Base-by-base conservation (phyloP, 306 rosid genomes). In the Cucurbita ficifolia region DNA sequence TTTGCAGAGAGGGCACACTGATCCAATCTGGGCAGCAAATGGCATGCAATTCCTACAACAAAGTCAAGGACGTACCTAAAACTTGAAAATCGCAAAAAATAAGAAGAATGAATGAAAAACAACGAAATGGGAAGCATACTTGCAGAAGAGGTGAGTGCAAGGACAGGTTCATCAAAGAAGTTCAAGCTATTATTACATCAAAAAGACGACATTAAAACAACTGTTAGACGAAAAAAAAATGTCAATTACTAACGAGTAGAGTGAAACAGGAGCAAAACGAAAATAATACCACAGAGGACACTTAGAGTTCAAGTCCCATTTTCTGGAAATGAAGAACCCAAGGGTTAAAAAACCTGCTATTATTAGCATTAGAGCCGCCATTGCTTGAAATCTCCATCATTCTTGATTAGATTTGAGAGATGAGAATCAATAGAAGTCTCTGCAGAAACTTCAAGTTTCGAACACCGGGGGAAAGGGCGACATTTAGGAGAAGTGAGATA, bases 121-220 rank as follows among this genome's bases (percentile, higher is more conserved):
- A 4, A 50, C 7, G 8, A 74, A 4, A 59, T 22, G 7, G 7
- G 8, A 42, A 22, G 43, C 96, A 7, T 69, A 95, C 99, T 64
- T 75, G 96, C 99, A 95, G 78, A 95, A 87, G 45, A 91, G 76
- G 81, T 95, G 99, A 24, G 88, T 79, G 86, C 99, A 95, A 0
- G 96, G 96, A 84, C 76, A 9, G 97, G 96, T 42, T 48, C 77
- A 33, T 74, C 78, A 40, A 91, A 83, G 76, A 88, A 86, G 71
- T 79, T 76, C 59, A 95, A 60, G 79, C 97, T 95, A 87, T 80
- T 79, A 80, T 7, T 70, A 48, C 80, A 85, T 6, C 5, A 16
- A 17, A n/a, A 3, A 68, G 9, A 58, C 65, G 76, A 51, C 14
- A 46, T 9, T 33, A 78, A 21, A 35, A 16, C 11, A 49, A 79